Evolutionary conservation across 78 protist genomes (phyloP), one percentile per base, ranked within the genome.

Genomic region (Neovahlkampfia damariscottae): DNA sequence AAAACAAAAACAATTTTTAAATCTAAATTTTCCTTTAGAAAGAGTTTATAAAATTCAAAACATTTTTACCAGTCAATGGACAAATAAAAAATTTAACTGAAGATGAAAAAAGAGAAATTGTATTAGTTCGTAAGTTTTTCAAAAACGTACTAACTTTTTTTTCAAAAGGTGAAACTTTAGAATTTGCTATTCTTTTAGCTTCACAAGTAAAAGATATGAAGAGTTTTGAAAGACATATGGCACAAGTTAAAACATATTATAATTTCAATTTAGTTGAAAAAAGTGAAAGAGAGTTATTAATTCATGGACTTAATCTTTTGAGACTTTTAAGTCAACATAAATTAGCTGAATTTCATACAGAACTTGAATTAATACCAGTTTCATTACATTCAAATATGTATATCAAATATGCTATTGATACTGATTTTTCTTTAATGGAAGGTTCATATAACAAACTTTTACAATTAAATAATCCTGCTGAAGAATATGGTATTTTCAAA

Each of bases 371-470:
- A 36, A 77, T 82, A 27, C 75, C 80, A 19, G 7, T 75, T 2
- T 62, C 4, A 19, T 36, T 58, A 29, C 83, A 80, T 3, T 35
- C 29, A 28, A 10, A 38, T 32, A 8, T 4, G 37, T 74, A 74
- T 70, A 66, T 80, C 4, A 19, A 30, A 68, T 10, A 34, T 38
- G 78, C 84, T 34, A 58, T 86, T 30, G 74, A 8, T 59, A 70
- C 84, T 8, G 91, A 88, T 79, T 80, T 71, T 70, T 78, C 77
- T 66, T 41, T 84, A 32, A 88, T 88, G 86, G 91, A 88, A 70
- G 91, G 91, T 5, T 2, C 50, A 27, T 84, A 84, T 77, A 40
- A 79, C 79, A 69, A 79, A 67, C 4, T 79, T 29, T 38, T 72
- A 30, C 36, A 1, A 0, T 62, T 80, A 5, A 5, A 3, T 3